Conservation (phyloP, 2,329 filamentous ascomycete species). For the Phialocephala sp. region DNA sequence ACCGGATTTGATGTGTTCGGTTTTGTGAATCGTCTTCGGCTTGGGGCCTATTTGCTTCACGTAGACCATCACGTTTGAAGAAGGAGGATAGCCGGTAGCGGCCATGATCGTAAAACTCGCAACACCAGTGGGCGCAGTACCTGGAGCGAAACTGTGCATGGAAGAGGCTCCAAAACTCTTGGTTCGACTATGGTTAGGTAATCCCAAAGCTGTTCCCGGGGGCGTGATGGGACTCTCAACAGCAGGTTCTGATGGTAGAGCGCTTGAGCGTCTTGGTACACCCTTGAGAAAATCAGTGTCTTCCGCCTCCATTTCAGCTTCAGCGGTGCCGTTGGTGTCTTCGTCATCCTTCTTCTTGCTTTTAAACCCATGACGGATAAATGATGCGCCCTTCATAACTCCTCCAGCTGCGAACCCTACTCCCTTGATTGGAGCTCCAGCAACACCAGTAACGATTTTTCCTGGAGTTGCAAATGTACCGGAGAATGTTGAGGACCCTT, state of each 20-base stretch:
- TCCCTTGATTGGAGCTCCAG: constrained; percentile 92
- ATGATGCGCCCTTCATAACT: constrained; percentile 88
- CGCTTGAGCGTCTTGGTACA: constrained; percentile 31
- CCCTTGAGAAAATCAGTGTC: constrained; percentile 41
- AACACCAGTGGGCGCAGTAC: constrained; percentile 67
- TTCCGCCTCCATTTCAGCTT: constrained; percentile 52
- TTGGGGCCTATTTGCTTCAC: constrained; percentile 72
- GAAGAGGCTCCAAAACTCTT: constrained; percentile 70
- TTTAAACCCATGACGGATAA: constrained; percentile 85
- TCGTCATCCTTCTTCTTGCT: constrained; percentile 67
- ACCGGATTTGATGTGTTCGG: constrained; percentile 82
- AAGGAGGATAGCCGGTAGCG: constrained; percentile 77
- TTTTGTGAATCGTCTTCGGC: constrained; percentile 85
- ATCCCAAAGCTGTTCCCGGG: constrained; percentile 33
- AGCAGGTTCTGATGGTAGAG: constrained; percentile 18
- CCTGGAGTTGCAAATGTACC: constrained; percentile 87
- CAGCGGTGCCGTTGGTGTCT: constrained; percentile 47
- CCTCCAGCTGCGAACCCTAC: constrained; percentile 69
- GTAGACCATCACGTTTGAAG: constrained; percentile 78
- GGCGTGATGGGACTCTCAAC: constrained; percentile 35
- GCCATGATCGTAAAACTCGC: constrained; percentile 82
- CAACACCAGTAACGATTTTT: constrained; percentile 81
- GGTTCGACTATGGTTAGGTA: constrained; percentile 48
- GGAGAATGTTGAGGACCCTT: constrained; percentile 91
- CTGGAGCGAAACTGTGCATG: constrained; percentile 65